Percentiles rank a stretch among this genome's conserved stretches.
Conservation (phyloP, 371 early-diverging fungal species). For the Apophysomyces ossiformis region DNA sequence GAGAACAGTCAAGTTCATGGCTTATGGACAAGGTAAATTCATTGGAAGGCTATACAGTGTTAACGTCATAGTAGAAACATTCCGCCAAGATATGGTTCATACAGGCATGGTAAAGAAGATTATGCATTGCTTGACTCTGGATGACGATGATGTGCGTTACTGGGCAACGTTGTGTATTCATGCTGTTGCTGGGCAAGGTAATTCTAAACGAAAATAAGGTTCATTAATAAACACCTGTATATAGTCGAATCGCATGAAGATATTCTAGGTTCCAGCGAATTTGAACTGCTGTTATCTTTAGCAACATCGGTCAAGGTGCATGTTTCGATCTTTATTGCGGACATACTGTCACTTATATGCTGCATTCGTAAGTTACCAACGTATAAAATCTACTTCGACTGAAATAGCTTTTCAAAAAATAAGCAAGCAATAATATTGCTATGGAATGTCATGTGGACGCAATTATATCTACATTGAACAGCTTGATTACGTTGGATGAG, state of each 20-base stretch:
- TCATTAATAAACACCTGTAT: not conserved
- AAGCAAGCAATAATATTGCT: constrained; percentile 19
- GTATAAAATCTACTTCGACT: too few relatives aligned
- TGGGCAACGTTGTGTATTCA: constrained; percentile 72
- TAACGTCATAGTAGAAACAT: constrained; percentile 26
- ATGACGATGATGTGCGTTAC: constrained; percentile 76
- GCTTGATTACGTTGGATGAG: constrained; percentile 38
- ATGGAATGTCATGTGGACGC: constrained; percentile 20
- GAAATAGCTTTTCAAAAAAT: not conserved
- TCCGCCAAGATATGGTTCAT: constrained; percentile 58
- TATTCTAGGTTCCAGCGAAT: constrained; percentile 44
- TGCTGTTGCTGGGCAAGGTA: constrained; percentile 53
- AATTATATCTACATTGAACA: constrained; percentile 37
- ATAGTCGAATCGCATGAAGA: constrained; percentile 48
- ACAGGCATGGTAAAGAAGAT: constrained; percentile 66
- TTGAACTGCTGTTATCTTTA: constrained; percentile 40
- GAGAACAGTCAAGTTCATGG: constrained; percentile 75
- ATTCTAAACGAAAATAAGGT: not conserved
- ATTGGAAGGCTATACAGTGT: not conserved
- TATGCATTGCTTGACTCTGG: constrained; percentile 63
- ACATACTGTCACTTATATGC: constrained; percentile 51
- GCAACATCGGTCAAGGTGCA: constrained; percentile 42
- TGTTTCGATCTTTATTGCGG: constrained; percentile 42
- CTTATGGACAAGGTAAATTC: constrained; percentile 59
- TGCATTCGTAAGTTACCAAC: constrained; percentile 39